phyloP scores from a whole-genome alignment of 1,284 basidiomycete species.

The Cutaneotrichosporon curvatum region DNA sequence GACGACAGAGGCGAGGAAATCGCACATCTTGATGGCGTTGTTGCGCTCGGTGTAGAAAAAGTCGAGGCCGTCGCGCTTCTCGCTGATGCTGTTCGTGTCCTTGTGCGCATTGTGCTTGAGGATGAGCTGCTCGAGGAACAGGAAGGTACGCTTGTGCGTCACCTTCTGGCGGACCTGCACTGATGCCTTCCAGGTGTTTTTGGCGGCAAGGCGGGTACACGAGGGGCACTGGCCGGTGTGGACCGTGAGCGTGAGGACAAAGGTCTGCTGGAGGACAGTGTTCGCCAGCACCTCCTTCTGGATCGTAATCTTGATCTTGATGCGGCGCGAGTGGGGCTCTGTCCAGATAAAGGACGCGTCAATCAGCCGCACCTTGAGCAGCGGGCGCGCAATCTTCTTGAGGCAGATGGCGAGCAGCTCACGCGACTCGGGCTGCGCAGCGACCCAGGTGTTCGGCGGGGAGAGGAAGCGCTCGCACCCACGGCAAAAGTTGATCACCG shows the following conservation, averaged over 20 bases:
- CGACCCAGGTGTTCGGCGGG: slow-evolving; percentile 80
- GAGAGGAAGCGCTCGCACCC: slow-evolving; percentile 95
- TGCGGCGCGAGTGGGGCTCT: slow-evolving; percentile 90
- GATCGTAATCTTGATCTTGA: slow-evolving; percentile 90
- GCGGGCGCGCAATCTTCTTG: slow-evolving; percentile 81
- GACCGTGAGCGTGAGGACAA: slow-evolving; percentile 93
- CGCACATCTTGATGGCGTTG: slow-evolving; percentile 95
- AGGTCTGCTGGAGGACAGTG: slow-evolving; percentile 94
- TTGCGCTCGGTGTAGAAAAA: slow-evolving; percentile 90
- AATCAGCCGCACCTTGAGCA: slow-evolving; percentile 89
- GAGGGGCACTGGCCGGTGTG: slow-evolving; percentile 94
- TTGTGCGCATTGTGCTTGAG: slow-evolving; percentile 95
- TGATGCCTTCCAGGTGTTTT: slow-evolving; percentile 96
- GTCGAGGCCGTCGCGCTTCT: slow-evolving; percentile 89
- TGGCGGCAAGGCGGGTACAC: slow-evolving; percentile 87
- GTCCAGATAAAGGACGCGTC: slow-evolving; percentile 99
- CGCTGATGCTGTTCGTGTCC: slow-evolving; percentile 87
- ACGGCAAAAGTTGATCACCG: slow-evolving; percentile 85
- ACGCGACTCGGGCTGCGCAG: slow-evolving; percentile 81
- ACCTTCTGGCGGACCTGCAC: slow-evolving; percentile 98
- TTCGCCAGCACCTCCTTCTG: slow-evolving; percentile 97
- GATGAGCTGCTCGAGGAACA: slow-evolving; percentile 96
- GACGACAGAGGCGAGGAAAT: slow-evolving; percentile 81
- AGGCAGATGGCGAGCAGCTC: slow-evolving; percentile 84
- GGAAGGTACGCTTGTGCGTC: slow-evolving; percentile 92